phyloP scores from a whole-genome alignment of 495 filamentous ascomycete genomes.

The Penicillium nucicola region DNA sequence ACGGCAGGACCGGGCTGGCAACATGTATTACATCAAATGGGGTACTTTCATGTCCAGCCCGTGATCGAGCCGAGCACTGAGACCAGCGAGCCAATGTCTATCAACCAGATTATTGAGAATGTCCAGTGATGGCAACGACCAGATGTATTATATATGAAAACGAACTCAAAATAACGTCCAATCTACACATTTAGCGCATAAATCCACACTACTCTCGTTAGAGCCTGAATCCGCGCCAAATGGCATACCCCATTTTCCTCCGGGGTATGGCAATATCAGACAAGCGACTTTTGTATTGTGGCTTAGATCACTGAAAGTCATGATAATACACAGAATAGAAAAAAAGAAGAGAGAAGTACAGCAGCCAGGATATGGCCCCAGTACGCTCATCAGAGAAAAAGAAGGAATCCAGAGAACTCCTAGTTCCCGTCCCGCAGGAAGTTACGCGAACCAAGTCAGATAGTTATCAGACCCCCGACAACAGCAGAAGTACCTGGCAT shows the following conservation, averaged over 20 bases:
- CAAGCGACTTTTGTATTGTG: background rate
- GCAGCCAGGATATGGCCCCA: background rate
- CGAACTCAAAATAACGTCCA: background rate
- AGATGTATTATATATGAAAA: constrained; percentile 5
- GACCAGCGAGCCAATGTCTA: constrained; percentile 2
- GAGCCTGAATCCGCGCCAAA: too few relatives aligned
- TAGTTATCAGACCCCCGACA: background rate
- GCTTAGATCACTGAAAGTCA: constrained; percentile 1
- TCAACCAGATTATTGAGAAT: background rate
- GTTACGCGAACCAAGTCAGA: background rate
- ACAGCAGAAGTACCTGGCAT: too few relatives aligned
- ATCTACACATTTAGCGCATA: background rate
- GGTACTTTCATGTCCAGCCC: constrained; percentile 31
- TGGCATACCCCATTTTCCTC: too few relatives aligned
- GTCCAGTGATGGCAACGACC: background rate
- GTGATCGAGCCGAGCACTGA: background rate
- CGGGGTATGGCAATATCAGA: too few relatives aligned
- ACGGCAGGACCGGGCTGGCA: constrained; percentile 69
- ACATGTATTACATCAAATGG: constrained; percentile 36
- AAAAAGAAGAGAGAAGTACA: background rate
- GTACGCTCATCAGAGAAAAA: background rate
- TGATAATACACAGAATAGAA: background rate
- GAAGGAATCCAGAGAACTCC: background rate
- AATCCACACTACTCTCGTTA: too few relatives aligned
- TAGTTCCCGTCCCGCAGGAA: constrained; percentile 2